Evolutionary conservation across 768 basidiomycete species (phyloP).

Genomic region (Leccinum broughii): DNA sequence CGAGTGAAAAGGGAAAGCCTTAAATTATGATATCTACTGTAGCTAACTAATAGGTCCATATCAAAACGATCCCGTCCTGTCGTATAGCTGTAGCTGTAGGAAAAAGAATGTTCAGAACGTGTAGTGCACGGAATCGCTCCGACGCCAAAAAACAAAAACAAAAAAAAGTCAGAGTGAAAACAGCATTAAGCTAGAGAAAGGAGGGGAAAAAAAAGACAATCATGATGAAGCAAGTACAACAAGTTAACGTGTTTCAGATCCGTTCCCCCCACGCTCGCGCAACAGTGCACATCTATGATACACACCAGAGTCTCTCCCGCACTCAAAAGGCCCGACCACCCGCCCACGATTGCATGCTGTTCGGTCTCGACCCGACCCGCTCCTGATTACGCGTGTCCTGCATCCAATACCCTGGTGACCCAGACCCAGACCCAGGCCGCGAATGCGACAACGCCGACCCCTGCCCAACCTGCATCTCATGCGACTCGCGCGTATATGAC

Average conservation of each 20-base stretch:
- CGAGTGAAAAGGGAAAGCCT: too few species aligned
- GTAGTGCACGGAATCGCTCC: neutral
- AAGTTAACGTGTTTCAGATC: slow-evolving; percentile 16
- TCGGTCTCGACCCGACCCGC: slow-evolving; percentile 2
- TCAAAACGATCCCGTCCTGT: slow-evolving; percentile 1
- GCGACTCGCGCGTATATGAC: slow-evolving; percentile 12
- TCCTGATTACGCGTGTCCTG: neutral
- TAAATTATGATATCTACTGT: too few species aligned
- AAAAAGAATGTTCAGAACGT: neutral
- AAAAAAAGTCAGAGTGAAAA: neutral
- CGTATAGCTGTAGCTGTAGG: neutral
- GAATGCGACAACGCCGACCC: slow-evolving; percentile 12
- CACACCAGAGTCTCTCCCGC: slow-evolving; percentile 3
- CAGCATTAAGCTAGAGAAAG: neutral
- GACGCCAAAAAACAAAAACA: too few species aligned
- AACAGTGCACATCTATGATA: slow-evolving; percentile 18
- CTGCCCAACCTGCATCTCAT: slow-evolving; percentile 41
- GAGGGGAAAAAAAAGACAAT: neutral
- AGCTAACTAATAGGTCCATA: slow-evolving; percentile 3
- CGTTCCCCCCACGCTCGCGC: neutral
- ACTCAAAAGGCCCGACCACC: slow-evolving; percentile 22
- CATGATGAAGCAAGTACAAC: slow-evolving; percentile 28
- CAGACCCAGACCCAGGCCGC: neutral
- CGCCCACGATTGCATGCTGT: slow-evolving; percentile 19
- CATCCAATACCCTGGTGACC: slow-evolving; percentile 11